These are phyloP conservation scores for Madurella fahalii DNA, from an alignment of 2,329 filamentous ascomycete genomes.

Conservation along the genomic window DNA sequence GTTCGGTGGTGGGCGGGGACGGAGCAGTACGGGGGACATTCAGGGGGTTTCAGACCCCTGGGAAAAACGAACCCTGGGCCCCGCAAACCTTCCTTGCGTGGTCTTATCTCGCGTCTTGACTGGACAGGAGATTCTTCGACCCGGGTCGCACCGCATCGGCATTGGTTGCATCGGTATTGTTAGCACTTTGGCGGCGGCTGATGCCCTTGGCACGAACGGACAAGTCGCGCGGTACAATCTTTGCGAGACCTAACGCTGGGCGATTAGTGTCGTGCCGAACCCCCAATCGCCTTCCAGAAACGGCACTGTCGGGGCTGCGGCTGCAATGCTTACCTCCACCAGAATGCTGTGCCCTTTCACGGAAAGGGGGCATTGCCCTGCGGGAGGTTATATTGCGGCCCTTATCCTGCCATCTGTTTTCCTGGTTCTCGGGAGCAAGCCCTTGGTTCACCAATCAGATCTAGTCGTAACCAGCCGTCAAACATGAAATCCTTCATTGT, in stretches of 20 bases:
- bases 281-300: constrained; percentile 2
- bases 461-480: background rate
- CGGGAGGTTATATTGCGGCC: background rate
- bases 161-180: constrained; percentile 12
- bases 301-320: background rate
- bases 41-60: constrained; percentile 12
- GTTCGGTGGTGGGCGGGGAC: constrained; percentile 2
- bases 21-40: constrained; percentile 1
- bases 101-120: constrained; percentile 13
- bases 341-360: background rate
- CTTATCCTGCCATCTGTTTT: background rate
- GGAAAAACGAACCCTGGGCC: background rate
- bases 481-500: constrained; percentile 24
- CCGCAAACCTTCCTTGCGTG: constrained; percentile 16
- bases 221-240: background rate
- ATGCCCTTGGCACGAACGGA: background rate
- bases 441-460: background rate
- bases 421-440: background rate
- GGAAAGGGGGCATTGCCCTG: background rate
- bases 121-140: background rate
- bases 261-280: background rate
- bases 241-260: background rate
- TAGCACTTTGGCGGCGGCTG: background rate
- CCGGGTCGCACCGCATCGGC: constrained; percentile 13
- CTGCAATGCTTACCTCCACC: background rate